Base-by-base conservation (phyloP, 2,329 filamentous ascomycete species). In the Fusarium chuoi region DNA sequence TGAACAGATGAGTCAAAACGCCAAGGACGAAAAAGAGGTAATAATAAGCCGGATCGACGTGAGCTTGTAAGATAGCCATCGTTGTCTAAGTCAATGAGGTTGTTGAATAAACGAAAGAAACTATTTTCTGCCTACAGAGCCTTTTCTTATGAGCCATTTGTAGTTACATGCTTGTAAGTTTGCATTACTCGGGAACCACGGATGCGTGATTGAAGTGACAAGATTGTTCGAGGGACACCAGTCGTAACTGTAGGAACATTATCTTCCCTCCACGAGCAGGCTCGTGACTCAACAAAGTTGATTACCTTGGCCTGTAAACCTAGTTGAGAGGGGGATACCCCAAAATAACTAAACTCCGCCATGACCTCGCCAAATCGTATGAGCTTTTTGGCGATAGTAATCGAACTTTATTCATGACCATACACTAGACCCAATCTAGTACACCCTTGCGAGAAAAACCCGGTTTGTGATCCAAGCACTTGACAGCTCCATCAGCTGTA, bases 81-180 rank as follows among this genome's bases (percentile, higher is more conserved):
- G 17, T 5, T 1, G 20, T 13, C 11, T 18, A 26, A 45, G 42
- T 13, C 0, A 4, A 45, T 24, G n/a, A 1, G 3, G 3, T 26
- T 18, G n/a, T 45, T 45, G 17, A 6, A 7, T 18, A 1, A 26
- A 20, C 17, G 7, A 45, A 9, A 12, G n/a, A 18, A 26, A 20
- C 11, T 18, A 13, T 26, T 26, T 26, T 26, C 42, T 26, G n/a
- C 5, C 11, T 11, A 12, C 7, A 17, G 17, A 7, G 18, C n/a
- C 17, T 13, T 44, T n/a, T 12, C 42, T 4, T 18, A 8, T 24
- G n/a, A 24, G 17, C 42, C 15, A 45, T 45, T 13, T 45, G 3
- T 44, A 11, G 24, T 13, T 13, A 26, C n/a, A 45, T 5, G n/a
- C 17, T 4, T 26, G n/a, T 26, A 45, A 6, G 17, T 18, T 18